Evolutionary conservation across 108 stramenopile genomes (phyloP).

Genomic region (Fragilaria radians): DNA sequence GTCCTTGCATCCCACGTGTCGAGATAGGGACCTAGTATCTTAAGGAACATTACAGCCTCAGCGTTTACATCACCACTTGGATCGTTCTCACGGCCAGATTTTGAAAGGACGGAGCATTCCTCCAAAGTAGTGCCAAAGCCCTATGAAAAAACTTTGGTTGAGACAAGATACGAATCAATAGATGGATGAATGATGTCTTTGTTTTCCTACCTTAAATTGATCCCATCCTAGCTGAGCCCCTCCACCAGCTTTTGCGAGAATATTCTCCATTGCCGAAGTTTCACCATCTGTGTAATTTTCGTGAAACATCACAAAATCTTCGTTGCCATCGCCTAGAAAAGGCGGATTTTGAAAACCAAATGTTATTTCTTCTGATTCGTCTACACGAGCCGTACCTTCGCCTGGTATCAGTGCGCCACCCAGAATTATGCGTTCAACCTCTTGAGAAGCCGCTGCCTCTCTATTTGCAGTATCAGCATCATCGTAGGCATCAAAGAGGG

Average conservation of each 20-base stretch:
- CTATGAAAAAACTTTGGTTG: slow-evolving; percentile 22
- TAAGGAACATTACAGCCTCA: slow-evolving; percentile 27
- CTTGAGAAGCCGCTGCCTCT: slow-evolving; percentile 34
- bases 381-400: slow-evolving; percentile 3
- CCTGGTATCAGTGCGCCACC: slow-evolving; percentile 51
- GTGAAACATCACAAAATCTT: slow-evolving; percentile 74
- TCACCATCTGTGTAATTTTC: slow-evolving; percentile 25
- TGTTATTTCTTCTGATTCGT: slow-evolving; percentile 17
- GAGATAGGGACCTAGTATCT: slow-evolving; percentile 44
- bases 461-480: slow-evolving; percentile 6
- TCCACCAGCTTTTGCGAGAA: background rate
- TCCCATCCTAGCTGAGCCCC: slow-evolving; percentile 37
- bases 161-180: slow-evolving; percentile 2
- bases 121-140: slow-evolving; percentile 67
- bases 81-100: slow-evolving; percentile 11
- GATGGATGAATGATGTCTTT: background rate
- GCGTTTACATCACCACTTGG: background rate
- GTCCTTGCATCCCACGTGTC: slow-evolving; percentile 75
- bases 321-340: slow-evolving; percentile 4
- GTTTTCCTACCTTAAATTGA: slow-evolving; percentile 26
- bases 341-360: slow-evolving; percentile 7
- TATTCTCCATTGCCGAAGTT: slow-evolving; percentile 16
- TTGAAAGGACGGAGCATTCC: slow-evolving; percentile 16
- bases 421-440: slow-evolving; percentile 62
- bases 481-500: slow-evolving; percentile 62